Base-by-base conservation (phyloP, 352 stramenopile species). In the Ophiocytium majus region DNA sequence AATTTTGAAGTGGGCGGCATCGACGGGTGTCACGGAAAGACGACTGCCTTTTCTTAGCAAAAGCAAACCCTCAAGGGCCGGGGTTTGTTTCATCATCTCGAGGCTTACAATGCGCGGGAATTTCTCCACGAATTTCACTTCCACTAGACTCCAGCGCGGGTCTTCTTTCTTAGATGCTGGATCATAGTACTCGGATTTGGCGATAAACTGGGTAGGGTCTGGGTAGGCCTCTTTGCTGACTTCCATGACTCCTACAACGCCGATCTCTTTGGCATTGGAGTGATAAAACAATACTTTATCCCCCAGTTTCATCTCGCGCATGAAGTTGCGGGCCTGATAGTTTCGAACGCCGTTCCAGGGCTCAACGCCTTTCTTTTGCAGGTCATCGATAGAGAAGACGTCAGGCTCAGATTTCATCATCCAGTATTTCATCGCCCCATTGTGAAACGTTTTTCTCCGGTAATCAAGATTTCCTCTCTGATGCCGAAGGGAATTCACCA, bases 281-380 rank as follows among this genome's bases (percentile, higher is more conserved):
- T 83, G 64, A 37, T 83, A 83, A n/a, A 83, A 83, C 19, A 83
- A 83, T 5, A n/a, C 5, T 10, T 35, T 79, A 1, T 83, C 80
- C 9, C 80, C 80, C 14, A 83, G n/a, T 10, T 82, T 83, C 80
- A 83, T 83, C 63, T 5, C 28, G 5, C 71, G 71, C 37, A 83
- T 82, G 28, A 83, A 83, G 76, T 83, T 83, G 9, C 50, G 31
- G 9, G 80, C 80, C 82, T 83, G 80, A n/a, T 83, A 82, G 36
- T 83, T 83, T 5, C 80, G 57, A 5, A 83, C 64, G 14, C 80
- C 80, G 32, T 79, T 82, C 80, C 80, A 85, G 9, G 5, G 5
- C 5, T 63, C 82, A 5, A 32, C 36, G 5, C 10, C 63, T 9
- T 85, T 80, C 76, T 84, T 78, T 9, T 43, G 23, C 10, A 83